Base-by-base conservation (phyloP, 1,284 basidiomycete genomes). In the Leccinum ponderosum region DNA sequence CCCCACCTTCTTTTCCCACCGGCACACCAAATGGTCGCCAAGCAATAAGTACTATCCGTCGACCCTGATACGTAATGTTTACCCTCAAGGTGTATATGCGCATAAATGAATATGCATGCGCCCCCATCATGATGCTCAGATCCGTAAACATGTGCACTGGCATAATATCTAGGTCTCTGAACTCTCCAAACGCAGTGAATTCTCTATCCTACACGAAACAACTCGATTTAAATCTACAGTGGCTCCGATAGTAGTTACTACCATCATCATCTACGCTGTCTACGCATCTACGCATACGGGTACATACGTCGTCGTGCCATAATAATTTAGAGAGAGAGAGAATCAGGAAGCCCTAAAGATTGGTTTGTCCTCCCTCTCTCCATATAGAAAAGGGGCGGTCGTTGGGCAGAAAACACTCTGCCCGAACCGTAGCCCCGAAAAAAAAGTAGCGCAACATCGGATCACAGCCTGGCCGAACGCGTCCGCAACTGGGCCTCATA, bases 401-500 rank as follows among this genome's bases (percentile, higher is more conserved):
- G 9, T 12, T 4, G 20, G 11, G 11, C 39, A 20, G 44, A 20
- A 47, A 47, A 7, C 5, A 20, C 44, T 12, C 42, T 20, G 14
- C 17, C 6, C 42, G 11, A 44, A 20, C 17, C 42, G 14, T 42
- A 17, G 17, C 9, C 17, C 17, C 6, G 17, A 17, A 17, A 6
- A 47, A 20, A 44, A n/a, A 42, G 5, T 44, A 22, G 20, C 44
- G 17, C 44, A 17, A 20, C 31, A 31, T 31, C 31, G 31, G 15
- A 5, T 42, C 63, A 73, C 6, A 73, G 35, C 55, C 63, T 64
- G 11, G 73, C 64, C 1, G 47, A 52, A 12, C 62, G 64, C 25
- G 57, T 53, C 15, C 62, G 64, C 6, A 37, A 33, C 15, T 47
- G 54, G 37, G 75, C 68, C 67, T 89, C 86, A 67, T 86, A 82